These are phyloP conservation scores for Talaromyces sp. DNA, from an alignment of 2,329 filamentous ascomycete genomes.

Conservation along the genomic window DNA sequence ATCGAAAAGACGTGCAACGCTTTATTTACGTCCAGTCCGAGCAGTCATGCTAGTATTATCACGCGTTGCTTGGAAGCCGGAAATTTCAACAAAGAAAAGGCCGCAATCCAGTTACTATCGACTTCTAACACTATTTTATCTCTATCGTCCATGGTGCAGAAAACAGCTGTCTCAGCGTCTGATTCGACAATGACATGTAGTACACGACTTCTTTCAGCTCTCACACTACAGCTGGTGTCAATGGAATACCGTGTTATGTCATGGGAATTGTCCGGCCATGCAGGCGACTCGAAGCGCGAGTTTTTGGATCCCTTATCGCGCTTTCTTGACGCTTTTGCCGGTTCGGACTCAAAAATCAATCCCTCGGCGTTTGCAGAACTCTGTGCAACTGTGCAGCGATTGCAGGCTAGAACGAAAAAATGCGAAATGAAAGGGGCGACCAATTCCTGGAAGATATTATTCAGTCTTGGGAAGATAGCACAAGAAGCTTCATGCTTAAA, in stretches of 20 bases:
- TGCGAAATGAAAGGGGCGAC: constrained; percentile 24
- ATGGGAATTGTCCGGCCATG: constrained; percentile 40
- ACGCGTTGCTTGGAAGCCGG: constrained; percentile 33
- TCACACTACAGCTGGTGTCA: constrained; percentile 39
- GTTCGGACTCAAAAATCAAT: constrained; percentile 30
- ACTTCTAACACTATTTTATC: constrained; percentile 39
- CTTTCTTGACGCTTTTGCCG: constrained; percentile 34
- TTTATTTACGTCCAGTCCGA: constrained; percentile 30
- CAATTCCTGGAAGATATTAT: constrained; percentile 29
- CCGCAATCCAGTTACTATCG: constrained; percentile 41
- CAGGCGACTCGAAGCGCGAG: constrained; percentile 39
- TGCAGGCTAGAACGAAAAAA: constrained; percentile 29
- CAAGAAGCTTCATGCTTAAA: constrained; percentile 37
- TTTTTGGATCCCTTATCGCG: constrained; percentile 40
- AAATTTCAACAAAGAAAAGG: constrained; percentile 34
- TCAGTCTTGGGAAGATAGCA: constrained; percentile 36
- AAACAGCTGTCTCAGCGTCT: constrained; percentile 15
- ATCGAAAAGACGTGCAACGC: constrained; percentile 28
- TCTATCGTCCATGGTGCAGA: constrained; percentile 24
- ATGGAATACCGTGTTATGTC: constrained; percentile 39
- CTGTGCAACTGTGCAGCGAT: constrained; percentile 32
- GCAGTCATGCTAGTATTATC: constrained; percentile 39
- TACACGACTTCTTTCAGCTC: constrained; percentile 26
- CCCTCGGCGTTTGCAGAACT: constrained; percentile 34
- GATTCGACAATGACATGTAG: constrained; percentile 19